Conservation (phyloP, 495 filamentous ascomycete genomes). For the Echria macrotheca region DNA sequence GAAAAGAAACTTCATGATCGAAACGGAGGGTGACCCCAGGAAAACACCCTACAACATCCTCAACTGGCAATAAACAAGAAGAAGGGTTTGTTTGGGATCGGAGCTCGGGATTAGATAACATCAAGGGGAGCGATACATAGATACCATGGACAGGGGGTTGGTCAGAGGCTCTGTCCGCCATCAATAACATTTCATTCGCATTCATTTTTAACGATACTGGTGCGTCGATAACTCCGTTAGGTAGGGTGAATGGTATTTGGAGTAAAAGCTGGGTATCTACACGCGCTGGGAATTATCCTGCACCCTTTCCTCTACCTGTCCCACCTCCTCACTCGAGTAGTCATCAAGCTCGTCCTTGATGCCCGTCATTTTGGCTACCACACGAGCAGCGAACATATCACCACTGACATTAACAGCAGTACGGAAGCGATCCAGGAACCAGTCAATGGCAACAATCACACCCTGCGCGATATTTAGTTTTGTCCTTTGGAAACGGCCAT, state of each 20-base stretch:
- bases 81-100: not conserved
- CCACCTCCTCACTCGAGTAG: constrained; percentile 4
- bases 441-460: constrained; percentile 21
- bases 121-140: not conserved
- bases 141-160: too few species aligned
- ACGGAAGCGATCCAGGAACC: constrained; percentile 30
- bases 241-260: too few species aligned
- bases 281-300: not conserved
- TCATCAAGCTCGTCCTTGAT: constrained; percentile 8
- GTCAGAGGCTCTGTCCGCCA: too few species aligned
- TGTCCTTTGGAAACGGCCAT: too few species aligned
- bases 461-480: not conserved
- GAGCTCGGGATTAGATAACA: not conserved
- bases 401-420: constrained; percentile 29
- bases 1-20: constrained; percentile 24
- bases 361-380: constrained; percentile 17
- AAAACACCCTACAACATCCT: constrained; percentile 35
- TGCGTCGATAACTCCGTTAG: too few species aligned
- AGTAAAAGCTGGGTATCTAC: too few species aligned
- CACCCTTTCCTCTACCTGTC: not conserved
- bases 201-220: too few species aligned
- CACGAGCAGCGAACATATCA: constrained; percentile 23
- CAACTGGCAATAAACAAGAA: constrained; percentile 23
- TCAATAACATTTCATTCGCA: too few species aligned
- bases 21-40: constrained; percentile 33